Conservation (phyloP, 768 basidiomycete genomes). For the Rhodotorula taiwanensis region DNA sequence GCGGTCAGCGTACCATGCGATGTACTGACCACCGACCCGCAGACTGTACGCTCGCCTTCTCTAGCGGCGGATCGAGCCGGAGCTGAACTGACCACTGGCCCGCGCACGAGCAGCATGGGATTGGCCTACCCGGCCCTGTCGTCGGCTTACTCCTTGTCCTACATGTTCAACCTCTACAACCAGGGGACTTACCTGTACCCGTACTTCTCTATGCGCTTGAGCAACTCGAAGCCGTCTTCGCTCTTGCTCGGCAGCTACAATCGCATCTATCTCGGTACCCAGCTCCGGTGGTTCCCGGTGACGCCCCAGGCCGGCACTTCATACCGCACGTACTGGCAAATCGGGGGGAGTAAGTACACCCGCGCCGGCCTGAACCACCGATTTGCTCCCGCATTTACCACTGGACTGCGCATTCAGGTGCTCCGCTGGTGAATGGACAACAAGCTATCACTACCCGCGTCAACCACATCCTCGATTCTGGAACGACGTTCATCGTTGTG, state of each 20-base stretch:
- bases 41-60: too few relatives aligned
- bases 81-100: background rate
- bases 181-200: slow-evolving; percentile 4
- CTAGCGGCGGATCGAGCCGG: too few relatives aligned
- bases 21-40: background rate
- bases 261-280: background rate
- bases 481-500: slow-evolving; percentile 29
- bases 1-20: background rate
- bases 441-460: background rate
- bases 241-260: slow-evolving; percentile 13
- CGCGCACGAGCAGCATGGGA: slow-evolving; percentile 23
- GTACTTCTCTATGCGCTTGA: slow-evolving; percentile 10
- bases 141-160: slow-evolving; percentile 14
- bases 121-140: slow-evolving; percentile 28
- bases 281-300: slow-evolving; percentile 3
- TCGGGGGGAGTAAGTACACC: background rate
- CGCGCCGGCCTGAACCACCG: too few relatives aligned
- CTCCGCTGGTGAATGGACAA: too few relatives aligned
- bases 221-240: background rate
- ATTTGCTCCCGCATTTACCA: too few relatives aligned
- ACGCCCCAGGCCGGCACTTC: background rate
- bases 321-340: slow-evolving; percentile 30
- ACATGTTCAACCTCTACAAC: slow-evolving; percentile 17
- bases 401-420: too few relatives aligned
- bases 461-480: slow-evolving; percentile 28